Conservation (phyloP, 1,139 yeast genomes). For the Candida anutae region DNA sequence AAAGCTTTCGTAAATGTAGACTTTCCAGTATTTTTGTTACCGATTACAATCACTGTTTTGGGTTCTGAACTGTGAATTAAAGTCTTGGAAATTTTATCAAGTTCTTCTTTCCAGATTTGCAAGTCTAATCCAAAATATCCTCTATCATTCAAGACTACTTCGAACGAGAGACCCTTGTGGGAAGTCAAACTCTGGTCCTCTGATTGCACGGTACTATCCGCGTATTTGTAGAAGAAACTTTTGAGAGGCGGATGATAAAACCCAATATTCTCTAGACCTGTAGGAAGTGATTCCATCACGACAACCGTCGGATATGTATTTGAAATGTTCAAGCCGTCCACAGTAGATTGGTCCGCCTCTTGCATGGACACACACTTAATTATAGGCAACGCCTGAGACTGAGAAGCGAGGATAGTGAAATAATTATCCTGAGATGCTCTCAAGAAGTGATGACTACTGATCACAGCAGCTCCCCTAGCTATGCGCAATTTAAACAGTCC, state of each 20-base stretch:
- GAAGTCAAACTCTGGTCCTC: constrained; percentile 7
- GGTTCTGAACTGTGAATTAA: constrained; percentile 5
- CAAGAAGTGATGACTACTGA: constrained; percentile 47
- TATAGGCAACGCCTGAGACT: constrained; percentile 47
- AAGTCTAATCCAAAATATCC: constrained; percentile 20
- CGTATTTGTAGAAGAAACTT: constrained; percentile 15
- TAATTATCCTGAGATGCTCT: constrained; percentile 15
- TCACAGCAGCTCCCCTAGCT: constrained; percentile 50
- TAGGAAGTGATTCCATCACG: constrained; percentile 23
- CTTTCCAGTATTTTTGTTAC: constrained; percentile 73
- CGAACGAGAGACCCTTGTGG: constrained; percentile 22
- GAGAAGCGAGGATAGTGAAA: constrained; percentile 40
- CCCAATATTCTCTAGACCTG: constrained; percentile 45
- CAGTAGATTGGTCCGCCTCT: not conserved
- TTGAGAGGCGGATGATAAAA: constrained; percentile 43
- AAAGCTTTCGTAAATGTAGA: constrained; percentile 61
- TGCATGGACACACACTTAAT: constrained; percentile 30
- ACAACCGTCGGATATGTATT: constrained; percentile 23
- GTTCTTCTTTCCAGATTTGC: constrained; percentile 15
- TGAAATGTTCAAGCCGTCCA: not conserved
- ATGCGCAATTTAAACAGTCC: constrained; percentile 54
- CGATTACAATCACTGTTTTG: constrained; percentile 24
- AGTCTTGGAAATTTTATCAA: constrained; percentile 3
- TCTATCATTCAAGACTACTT: constrained; percentile 23
- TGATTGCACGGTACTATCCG: constrained; percentile 1